A percentile compares a stretch with the other conserved stretches of the same genome.
Evolutionary conservation across 2,329 filamentous ascomycete genomes (phyloP).

Genomic region (Aspergillus fijiensis): DNA sequence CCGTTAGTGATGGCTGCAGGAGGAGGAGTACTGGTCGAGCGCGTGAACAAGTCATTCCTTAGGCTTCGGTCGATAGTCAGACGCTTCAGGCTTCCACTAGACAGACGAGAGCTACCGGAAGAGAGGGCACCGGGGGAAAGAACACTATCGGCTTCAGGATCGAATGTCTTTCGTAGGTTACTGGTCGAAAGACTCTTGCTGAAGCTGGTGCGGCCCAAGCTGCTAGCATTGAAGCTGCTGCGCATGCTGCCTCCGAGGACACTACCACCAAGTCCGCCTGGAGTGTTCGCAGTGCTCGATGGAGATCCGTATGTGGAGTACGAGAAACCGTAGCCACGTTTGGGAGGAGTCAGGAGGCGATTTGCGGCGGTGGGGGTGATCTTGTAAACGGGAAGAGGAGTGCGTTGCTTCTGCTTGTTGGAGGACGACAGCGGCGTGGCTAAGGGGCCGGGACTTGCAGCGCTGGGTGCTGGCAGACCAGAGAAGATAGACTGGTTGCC

Average conservation of each 20-base stretch:
- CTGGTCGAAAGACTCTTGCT: slow-evolving; percentile 87
- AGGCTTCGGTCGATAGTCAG: slow-evolving; percentile 88
- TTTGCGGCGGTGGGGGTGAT: slow-evolving; percentile 77
- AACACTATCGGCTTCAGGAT: slow-evolving; percentile 75
- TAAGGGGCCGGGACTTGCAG: slow-evolving; percentile 77
- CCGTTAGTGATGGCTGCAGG: slow-evolving; percentile 37
- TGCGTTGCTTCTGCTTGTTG: slow-evolving; percentile 74
- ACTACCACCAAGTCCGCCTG: slow-evolving; percentile 65
- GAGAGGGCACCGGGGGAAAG: slow-evolving; percentile 83
- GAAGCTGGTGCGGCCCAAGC: slow-evolving; percentile 64
- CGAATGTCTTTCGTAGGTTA: slow-evolving; percentile 79
- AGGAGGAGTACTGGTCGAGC: slow-evolving; percentile 36
- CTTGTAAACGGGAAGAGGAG: slow-evolving; percentile 82
- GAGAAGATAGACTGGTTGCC: slow-evolving; percentile 85
- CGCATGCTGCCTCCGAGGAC: slow-evolving; percentile 49
- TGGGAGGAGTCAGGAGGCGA: slow-evolving; percentile 79
- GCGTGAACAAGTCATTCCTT: slow-evolving; percentile 62
- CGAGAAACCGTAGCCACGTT: slow-evolving; percentile 84
- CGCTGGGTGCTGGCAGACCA: slow-evolving; percentile 62
- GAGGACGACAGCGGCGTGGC: slow-evolving; percentile 81
- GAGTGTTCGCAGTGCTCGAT: slow-evolving; percentile 67
- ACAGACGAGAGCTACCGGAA: slow-evolving; percentile 63
- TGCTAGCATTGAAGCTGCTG: slow-evolving; percentile 46
- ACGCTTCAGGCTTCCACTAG: slow-evolving; percentile 76
- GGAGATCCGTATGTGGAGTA: slow-evolving; percentile 91